Evolutionary conservation across 1,139 yeast genomes (phyloP), one percentile per base, ranked within the genome.

Genomic region (Pichia sp.): DNA sequence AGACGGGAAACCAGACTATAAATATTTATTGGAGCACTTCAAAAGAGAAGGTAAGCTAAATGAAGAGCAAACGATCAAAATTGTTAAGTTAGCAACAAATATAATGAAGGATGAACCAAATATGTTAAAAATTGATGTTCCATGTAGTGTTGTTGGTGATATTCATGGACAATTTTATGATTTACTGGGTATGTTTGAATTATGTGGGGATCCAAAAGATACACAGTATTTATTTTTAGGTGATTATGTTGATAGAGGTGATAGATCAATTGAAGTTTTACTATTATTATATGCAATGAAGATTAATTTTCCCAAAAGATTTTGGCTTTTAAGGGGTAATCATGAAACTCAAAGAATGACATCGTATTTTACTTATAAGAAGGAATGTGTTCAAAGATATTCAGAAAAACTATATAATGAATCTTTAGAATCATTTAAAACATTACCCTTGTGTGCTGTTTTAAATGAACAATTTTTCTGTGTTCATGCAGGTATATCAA

Each of bases 301-400:
- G 71, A 76, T 90, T 50, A 71, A 87, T 49, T 85, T 76, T 65
- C 99, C 99, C 13, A 63, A 69, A 9, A 73, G 79, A 43, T 72
- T 91, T 51, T 89, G 73, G 70, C 66, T 93, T 56, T 87, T 93
- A 70, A 78, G 99, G 64, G 99, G 99, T 22, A 93, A 93, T 67
- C 99, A 93, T 68, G 99, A 93, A 70, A 87, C 97, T 2, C 85
- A 84, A 63, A 90, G 87, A 63, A 93, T 93, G 99, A 93, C 95
- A 70, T 87, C 87, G 66, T 87, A 95, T 43, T 93, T 93, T 66
- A 98, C 99, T 0, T 93, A 91, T 67, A 86, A 90, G 60, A 96
- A 93, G 61, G 99, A 93, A 68, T 89, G 97, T 72, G 87, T 87
- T 67, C 83, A 83, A 63, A 93, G 93, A 68, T 93, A 90, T 70